Conservation (phyloP, 768 basidiomycete genomes). For the Tylopilus subfusipes region DNA sequence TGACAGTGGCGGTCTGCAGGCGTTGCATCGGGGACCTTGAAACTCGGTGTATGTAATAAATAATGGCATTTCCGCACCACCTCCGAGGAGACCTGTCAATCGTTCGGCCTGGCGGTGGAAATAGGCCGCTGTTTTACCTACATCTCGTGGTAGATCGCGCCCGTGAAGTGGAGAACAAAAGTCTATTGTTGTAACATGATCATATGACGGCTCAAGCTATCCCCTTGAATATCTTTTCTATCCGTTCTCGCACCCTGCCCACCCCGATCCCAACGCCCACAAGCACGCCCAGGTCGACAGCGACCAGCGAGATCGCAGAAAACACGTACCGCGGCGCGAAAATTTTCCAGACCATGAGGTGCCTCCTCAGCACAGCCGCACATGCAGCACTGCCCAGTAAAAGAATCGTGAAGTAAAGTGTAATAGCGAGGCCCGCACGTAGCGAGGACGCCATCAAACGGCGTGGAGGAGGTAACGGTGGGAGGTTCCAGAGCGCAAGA, state of each 20-base stretch:
- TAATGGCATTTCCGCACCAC: constrained; percentile 5
- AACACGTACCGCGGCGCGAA: constrained; percentile 95
- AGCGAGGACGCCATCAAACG: constrained; percentile 37
- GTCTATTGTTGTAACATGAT: too few relatives aligned
- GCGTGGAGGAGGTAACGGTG: constrained; percentile 45
- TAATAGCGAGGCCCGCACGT: constrained; percentile 59
- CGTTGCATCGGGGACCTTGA: neutral
- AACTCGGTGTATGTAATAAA: constrained; percentile 18
- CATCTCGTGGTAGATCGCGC: too few relatives aligned
- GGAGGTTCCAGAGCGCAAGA: constrained; percentile 78
- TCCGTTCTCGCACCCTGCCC: constrained; percentile 17
- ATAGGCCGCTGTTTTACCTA: constrained; percentile 2
- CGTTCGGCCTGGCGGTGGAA: neutral
- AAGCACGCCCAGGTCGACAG: constrained; percentile 58
- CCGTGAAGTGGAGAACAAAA: too few relatives aligned
- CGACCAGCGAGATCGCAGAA: constrained; percentile 60
- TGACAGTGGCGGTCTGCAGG: neutral
- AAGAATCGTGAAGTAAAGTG: constrained; percentile 64
- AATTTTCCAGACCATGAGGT: constrained; percentile 99
- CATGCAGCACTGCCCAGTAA: constrained; percentile 68
- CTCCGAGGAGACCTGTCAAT: constrained; percentile 18
- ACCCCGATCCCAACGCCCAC: constrained; percentile 25
- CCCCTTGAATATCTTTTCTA: constrained; percentile 21
- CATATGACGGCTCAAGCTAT: constrained; percentile 2
- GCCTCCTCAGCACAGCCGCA: constrained; percentile 73